A percentile compares a stretch with the other conserved stretches of the same genome.
Conservation (phyloP, 192 early-diverging fungal species). For the Mortierella alpina region DNA sequence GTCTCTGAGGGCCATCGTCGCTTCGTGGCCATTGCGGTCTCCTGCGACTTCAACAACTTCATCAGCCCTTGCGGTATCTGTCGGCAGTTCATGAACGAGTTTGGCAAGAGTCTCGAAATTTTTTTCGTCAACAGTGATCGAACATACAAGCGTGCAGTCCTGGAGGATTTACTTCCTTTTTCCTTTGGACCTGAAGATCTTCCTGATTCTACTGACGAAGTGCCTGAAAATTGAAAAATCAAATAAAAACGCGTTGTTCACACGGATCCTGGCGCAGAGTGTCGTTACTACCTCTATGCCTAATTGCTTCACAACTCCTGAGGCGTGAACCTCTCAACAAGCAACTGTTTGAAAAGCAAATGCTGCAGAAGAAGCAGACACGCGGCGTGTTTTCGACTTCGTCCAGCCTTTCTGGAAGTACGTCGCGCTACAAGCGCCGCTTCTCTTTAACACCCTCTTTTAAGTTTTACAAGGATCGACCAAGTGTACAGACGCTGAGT, state of each 20-base stretch:
- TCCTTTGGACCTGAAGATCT: constrained; percentile 37
- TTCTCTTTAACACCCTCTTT: too few relatives aligned
- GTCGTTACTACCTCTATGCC: too few relatives aligned
- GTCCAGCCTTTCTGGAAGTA: too few relatives aligned
- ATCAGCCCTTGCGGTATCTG: constrained; percentile 41
- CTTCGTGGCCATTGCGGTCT: constrained; percentile 57
- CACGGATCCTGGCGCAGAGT: too few relatives aligned
- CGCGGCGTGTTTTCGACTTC: too few relatives aligned
- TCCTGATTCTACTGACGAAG: neutral
- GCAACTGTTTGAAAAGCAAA: too few relatives aligned
- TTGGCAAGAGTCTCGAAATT: constrained; percentile 44
- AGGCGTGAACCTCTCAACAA: too few relatives aligned
- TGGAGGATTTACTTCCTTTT: constrained; percentile 35
- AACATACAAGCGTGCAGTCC: constrained; percentile 31
- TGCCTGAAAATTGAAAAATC: neutral
- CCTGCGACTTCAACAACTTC: constrained; percentile 33
- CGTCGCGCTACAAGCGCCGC: too few relatives aligned
- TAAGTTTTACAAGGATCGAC: too few relatives aligned
- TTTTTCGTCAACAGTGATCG: constrained; percentile 41
- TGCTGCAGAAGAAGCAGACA: too few relatives aligned
- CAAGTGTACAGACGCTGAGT: too few relatives aligned
- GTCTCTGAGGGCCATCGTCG: constrained; percentile 80
- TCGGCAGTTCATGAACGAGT: constrained; percentile 50
- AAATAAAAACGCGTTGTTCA: neutral
- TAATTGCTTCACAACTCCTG: too few relatives aligned